A percentile compares a stretch with the other conserved stretches of the same genome.
Conservation (phyloP, 2,329 filamentous ascomycete species). For the Xylogone sp. region DNA sequence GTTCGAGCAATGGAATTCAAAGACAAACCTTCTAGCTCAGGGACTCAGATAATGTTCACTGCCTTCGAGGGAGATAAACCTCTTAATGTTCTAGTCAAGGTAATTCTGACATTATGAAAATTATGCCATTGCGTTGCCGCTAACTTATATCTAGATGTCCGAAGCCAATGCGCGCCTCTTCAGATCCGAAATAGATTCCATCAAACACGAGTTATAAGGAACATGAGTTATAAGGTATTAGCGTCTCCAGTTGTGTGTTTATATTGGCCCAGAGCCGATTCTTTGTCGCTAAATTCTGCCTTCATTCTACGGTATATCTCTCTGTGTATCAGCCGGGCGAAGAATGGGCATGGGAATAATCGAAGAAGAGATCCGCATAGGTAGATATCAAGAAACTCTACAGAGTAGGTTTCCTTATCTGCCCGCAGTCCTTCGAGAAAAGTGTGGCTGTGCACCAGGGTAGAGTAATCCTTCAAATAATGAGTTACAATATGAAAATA, state of each 20-base stretch:
- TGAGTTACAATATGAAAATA: neutral
- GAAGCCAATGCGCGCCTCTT: slow-evolving; percentile 28
- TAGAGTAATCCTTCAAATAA: neutral
- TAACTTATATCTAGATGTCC: slow-evolving; percentile 23
- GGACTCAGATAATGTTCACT: slow-evolving; percentile 61
- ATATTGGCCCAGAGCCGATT: no score
- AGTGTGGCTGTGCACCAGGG: neutral
- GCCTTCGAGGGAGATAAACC: slow-evolving; percentile 58
- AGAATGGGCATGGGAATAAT: no score
- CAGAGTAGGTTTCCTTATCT: neutral
- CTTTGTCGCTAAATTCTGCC: no score
- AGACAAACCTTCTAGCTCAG: slow-evolving; percentile 58
- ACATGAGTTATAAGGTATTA: no score
- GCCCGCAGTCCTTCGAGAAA: neutral
- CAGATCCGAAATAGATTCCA: slow-evolving; percentile 27
- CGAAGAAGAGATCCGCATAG: slow-evolving; percentile 1
- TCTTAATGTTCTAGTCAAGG: slow-evolving; percentile 59
- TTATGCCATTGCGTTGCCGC: neutral
- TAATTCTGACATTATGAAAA: slow-evolving; percentile 28
- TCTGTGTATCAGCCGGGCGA: no score
- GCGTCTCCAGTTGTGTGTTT: no score
- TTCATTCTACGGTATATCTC: no score
- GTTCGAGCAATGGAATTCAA: slow-evolving; percentile 77
- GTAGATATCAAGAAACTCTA: neutral
- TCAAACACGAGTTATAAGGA: slow-evolving; percentile 28